phyloP scores from a whole-genome alignment of 352 stramenopile genomes.

The Pythium sukuiense region DNA sequence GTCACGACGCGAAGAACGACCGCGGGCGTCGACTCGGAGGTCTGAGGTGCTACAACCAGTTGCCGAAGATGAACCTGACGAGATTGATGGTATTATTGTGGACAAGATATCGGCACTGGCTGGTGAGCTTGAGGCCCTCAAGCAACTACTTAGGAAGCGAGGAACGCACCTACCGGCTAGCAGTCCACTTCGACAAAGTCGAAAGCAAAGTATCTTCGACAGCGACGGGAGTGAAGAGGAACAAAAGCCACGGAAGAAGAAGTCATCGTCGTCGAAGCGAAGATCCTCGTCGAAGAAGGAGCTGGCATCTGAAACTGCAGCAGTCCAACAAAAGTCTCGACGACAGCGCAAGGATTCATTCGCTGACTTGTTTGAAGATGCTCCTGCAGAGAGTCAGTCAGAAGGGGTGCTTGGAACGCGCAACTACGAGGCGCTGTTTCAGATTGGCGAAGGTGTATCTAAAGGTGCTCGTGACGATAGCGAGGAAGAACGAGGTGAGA shows the following conservation, averaged over 20 bases:
- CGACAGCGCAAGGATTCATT: slow-evolving; percentile 68
- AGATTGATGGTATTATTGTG: slow-evolving; percentile 70
- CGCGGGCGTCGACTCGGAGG: background rate
- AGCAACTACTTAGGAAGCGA: slow-evolving; percentile 62
- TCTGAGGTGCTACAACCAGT: slow-evolving; percentile 18
- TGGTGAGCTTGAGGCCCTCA: slow-evolving; percentile 61
- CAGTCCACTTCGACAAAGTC: background rate
- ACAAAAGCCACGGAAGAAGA: slow-evolving; percentile 18
- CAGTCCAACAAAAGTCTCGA: background rate
- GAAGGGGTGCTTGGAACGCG: slow-evolving; percentile 30
- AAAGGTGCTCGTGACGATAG: slow-evolving; percentile 7
- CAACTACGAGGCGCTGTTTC: slow-evolving; percentile 65
- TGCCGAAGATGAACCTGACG: slow-evolving; percentile 25
- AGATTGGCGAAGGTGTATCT: slow-evolving; percentile 22
- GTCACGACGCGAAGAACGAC: slow-evolving; percentile 6
- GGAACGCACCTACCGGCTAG: slow-evolving; percentile 1
- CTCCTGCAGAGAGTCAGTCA: slow-evolving; percentile 4
- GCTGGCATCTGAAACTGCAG: slow-evolving; percentile 13
- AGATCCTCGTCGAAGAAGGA: slow-evolving; percentile 9
- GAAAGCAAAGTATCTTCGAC: slow-evolving; percentile 81
- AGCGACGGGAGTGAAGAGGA: slow-evolving; percentile 53
- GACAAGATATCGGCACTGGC: slow-evolving; percentile 80
- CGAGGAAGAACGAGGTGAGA: slow-evolving; percentile 23
- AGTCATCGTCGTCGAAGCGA: slow-evolving; percentile 17
- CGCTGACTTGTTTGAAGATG: slow-evolving; percentile 71